Evolutionary conservation across 495 filamentous ascomycete species (phyloP).

Genomic region (Aspergillus hancockii): DNA sequence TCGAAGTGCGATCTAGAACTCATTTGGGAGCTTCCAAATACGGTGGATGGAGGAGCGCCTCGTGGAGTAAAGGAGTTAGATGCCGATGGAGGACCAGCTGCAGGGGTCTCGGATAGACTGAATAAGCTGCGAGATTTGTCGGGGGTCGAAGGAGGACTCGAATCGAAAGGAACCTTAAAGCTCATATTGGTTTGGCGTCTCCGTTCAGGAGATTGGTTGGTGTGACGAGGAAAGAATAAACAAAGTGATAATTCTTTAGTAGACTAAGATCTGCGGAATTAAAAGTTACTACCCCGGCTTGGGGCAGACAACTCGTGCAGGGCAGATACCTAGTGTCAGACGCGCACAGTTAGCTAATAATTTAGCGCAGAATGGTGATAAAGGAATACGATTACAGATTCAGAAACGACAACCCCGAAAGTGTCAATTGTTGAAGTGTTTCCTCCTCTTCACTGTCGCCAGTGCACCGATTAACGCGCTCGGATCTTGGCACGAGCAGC

Average conservation of each 20-base stretch:
- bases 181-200: conserved; percentile 31
- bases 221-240: background rate
- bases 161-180: conserved; percentile 40
- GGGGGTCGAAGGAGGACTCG: conserved; percentile 43
- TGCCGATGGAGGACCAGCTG: conserved; percentile 69
- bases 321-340: background rate
- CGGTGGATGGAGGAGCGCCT: conserved; percentile 63
- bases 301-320: background rate
- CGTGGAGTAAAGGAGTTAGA: conserved; percentile 72
- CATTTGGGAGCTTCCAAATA: conserved; percentile 67
- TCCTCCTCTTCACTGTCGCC: conserved; percentile 2
- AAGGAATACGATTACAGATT: background rate
- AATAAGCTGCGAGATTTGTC: conserved; percentile 43
- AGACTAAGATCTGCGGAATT: background rate
- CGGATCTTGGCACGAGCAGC: conserved; percentile 9
- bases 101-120: conserved; percentile 73
- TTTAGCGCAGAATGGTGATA: background rate
- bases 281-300: background rate
- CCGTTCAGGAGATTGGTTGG: background rate
- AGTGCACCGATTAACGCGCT: conserved; percentile 9
- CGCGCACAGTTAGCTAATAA: background rate
- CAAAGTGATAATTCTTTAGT: background rate
- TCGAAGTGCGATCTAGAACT: conserved; percentile 42
- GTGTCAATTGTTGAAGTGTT: background rate
- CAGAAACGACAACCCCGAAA: background rate